Conservation (phyloP, 1,284 basidiomycete species). For the Farysia itapuensis region DNA sequence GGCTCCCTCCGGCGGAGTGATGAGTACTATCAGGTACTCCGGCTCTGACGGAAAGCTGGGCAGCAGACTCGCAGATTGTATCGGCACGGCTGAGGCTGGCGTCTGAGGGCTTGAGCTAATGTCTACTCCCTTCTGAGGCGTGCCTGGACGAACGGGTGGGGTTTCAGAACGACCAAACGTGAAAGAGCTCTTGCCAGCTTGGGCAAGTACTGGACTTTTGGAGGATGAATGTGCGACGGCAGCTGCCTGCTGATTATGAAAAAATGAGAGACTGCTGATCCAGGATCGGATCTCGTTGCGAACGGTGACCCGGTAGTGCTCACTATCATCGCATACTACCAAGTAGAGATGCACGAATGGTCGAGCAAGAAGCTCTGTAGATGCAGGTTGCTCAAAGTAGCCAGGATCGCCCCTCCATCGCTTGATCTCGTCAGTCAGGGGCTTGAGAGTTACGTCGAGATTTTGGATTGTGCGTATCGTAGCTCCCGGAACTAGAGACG, state of each 20-base stretch:
- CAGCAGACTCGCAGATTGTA: not conserved
- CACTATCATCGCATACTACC: slow-evolving; percentile 55
- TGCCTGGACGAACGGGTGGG: slow-evolving; percentile 20
- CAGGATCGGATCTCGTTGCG: slow-evolving; percentile 55
- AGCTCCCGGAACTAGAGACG: slow-evolving; percentile 18
- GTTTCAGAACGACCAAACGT: slow-evolving; percentile 17
- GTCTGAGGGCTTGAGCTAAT: slow-evolving; percentile 19
- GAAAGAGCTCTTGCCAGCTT: slow-evolving; percentile 16
- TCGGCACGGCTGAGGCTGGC: slow-evolving; percentile 4
- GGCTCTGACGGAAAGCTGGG: slow-evolving; percentile 23
- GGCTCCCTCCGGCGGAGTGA: slow-evolving; percentile 43
- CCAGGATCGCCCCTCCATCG: slow-evolving; percentile 35
- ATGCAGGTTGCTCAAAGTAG: slow-evolving; percentile 36
- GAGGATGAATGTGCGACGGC: slow-evolving; percentile 1
- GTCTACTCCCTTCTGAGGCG: slow-evolving; percentile 6
- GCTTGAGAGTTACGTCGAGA: slow-evolving; percentile 39
- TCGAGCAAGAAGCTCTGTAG: slow-evolving; percentile 31
- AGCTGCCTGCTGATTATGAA: slow-evolving; percentile 14
- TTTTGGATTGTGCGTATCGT: slow-evolving; percentile 48
- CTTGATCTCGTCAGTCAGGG: slow-evolving; percentile 34
- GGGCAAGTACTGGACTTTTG: slow-evolving; percentile 4
- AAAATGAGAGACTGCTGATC: slow-evolving; percentile 48
- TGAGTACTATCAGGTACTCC: slow-evolving; percentile 55
- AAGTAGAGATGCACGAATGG: slow-evolving; percentile 56
- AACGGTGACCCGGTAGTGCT: slow-evolving; percentile 53